Conservation (phyloP, 2,329 filamentous ascomycete genomes). For the Aschersonia sp. region DNA sequence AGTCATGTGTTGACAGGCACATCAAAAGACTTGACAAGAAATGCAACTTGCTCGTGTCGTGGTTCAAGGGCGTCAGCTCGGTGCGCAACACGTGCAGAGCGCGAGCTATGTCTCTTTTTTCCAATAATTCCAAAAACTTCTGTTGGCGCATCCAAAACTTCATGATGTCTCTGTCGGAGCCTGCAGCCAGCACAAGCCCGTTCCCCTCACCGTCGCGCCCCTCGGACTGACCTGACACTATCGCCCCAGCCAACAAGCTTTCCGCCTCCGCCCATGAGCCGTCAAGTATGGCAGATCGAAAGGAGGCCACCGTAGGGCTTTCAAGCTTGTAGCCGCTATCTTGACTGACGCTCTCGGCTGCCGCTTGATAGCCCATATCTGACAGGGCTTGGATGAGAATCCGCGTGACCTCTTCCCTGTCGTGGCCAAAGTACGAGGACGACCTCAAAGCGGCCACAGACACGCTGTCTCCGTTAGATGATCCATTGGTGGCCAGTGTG, state of each 20-base stretch:
- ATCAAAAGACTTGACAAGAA: slow-evolving; percentile 81
- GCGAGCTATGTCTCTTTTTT: slow-evolving; percentile 55
- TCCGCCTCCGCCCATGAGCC: slow-evolving; percentile 84
- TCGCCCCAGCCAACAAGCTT: slow-evolving; percentile 51
- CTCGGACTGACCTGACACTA: slow-evolving; percentile 10
- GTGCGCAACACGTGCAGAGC: slow-evolving; percentile 74
- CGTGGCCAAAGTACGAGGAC: slow-evolving; percentile 61
- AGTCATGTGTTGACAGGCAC: slow-evolving; percentile 65
- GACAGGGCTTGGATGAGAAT: slow-evolving; percentile 82
- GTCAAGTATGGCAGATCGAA: slow-evolving; percentile 63
- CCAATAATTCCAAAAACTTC: slow-evolving; percentile 85
- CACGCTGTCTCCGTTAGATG: slow-evolving; percentile 20
- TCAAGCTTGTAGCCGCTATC: slow-evolving; percentile 86
- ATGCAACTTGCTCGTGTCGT: slow-evolving; percentile 64
- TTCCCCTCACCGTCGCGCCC: slow-evolving; percentile 20
- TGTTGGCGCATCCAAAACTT: slow-evolving; percentile 81
- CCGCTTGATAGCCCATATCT: slow-evolving; percentile 72
- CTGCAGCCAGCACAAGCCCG: slow-evolving; percentile 61
- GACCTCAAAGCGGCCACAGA: slow-evolving; percentile 6
- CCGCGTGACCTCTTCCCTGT: slow-evolving; percentile 83
- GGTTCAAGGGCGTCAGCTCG: slow-evolving; percentile 76
- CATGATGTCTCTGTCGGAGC: slow-evolving; percentile 66
- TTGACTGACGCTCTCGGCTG: slow-evolving; percentile 58
- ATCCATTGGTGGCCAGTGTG: slow-evolving; percentile 37
- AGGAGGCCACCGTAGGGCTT: slow-evolving; percentile 71